phyloP scores from a whole-genome alignment of 176 grass and related monocot species.

The Bromus sterilis region DNA sequence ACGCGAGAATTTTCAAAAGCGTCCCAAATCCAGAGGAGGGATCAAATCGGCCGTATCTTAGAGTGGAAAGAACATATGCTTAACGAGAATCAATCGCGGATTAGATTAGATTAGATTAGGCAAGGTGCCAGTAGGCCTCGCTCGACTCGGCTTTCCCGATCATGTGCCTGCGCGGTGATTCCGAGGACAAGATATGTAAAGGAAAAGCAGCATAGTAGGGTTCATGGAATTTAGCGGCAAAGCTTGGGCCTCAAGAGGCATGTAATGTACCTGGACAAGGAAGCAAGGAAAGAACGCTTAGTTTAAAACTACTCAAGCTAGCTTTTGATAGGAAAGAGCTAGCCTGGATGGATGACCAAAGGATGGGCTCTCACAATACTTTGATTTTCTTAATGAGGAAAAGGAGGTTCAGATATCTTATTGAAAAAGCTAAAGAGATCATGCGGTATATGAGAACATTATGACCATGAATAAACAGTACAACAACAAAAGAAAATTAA shows the following conservation, averaged over 20 bases:
- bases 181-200: background rate
- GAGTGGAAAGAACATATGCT: slow-evolving; percentile 52
- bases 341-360: background rate
- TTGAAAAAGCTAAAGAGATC: background rate
- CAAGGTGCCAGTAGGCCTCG: slow-evolving; percentile 2
- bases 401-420: background rate
- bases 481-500: background rate
- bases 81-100: slow-evolving; percentile 25
- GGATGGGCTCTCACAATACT: background rate
- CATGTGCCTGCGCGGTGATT: slow-evolving; percentile 11
- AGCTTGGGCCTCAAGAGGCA: slow-evolving; percentile 13
- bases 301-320: background rate
- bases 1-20: slow-evolving; percentile 16
- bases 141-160: slow-evolving; percentile 16
- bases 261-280: slow-evolving; percentile 45
- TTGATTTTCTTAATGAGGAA: background rate
- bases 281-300: slow-evolving; percentile 28
- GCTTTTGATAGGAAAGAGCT: background rate
- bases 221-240: background rate
- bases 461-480: background rate
- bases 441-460: background rate
- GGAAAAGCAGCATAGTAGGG: background rate
- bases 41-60: slow-evolving; percentile 30
- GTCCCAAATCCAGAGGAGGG: slow-evolving; percentile 12
- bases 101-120: background rate